Conservation (phyloP, 1,284 basidiomycete species). For the Afroboletus lepidellus region DNA sequence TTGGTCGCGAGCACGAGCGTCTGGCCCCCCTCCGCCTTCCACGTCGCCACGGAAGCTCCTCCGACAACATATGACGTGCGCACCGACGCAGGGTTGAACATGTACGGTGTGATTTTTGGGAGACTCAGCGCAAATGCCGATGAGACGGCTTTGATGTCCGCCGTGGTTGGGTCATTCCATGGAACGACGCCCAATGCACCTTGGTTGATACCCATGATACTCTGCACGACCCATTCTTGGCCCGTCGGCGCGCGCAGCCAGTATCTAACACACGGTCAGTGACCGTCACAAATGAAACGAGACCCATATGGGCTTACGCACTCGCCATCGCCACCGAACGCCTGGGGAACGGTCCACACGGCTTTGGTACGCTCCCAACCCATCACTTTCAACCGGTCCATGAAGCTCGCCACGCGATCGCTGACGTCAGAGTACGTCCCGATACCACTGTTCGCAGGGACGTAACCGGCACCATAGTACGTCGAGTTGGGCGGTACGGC, state of each 20-base stretch:
- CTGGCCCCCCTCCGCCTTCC: constrained; percentile 31
- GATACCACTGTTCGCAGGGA: constrained; percentile 33
- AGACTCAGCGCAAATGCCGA: constrained; percentile 51
- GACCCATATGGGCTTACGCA: constrained; percentile 33
- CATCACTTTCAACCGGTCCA: constrained; percentile 53
- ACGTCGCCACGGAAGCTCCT: constrained; percentile 41
- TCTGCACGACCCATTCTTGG: constrained; percentile 64
- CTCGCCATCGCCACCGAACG: constrained; percentile 52
- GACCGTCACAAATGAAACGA: neutral
- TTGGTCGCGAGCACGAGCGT: constrained; percentile 45
- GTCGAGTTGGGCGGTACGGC: constrained; percentile 29
- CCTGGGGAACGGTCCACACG: constrained; percentile 77
- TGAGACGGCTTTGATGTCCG: constrained; percentile 57
- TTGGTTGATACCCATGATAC: constrained; percentile 67
- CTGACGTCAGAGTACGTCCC: constrained; percentile 53
- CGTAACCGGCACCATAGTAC: constrained; percentile 8
- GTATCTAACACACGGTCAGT: constrained; percentile 44
- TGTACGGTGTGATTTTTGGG: constrained; percentile 39
- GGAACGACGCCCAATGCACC: constrained; percentile 65
- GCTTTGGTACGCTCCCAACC: constrained; percentile 56
- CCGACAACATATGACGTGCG: constrained; percentile 30
- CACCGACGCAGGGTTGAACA: constrained; percentile 35
- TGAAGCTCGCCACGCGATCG: constrained; percentile 61
- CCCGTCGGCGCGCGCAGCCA: constrained; percentile 68
- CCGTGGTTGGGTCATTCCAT: constrained; percentile 65